Evolutionary conservation across 371 early-diverging fungal species (phyloP), one percentile per base, ranked within the genome.

Genomic region (Dichotomocladium elegans): DNA sequence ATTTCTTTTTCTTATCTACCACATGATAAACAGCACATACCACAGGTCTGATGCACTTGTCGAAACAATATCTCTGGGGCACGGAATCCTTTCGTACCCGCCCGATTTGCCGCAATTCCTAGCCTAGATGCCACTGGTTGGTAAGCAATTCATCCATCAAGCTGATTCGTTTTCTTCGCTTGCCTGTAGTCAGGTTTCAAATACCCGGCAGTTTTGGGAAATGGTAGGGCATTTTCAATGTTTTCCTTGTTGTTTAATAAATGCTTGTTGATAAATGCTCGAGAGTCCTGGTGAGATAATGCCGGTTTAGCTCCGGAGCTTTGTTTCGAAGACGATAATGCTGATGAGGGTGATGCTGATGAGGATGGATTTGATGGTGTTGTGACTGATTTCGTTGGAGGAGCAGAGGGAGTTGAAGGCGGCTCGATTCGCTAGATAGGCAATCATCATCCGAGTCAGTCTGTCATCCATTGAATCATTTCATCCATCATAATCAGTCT

Each of bases 1-100:
- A 28, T 22, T 24, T 40, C 7, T 28, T 12, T 6, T 15, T 40
- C n/a, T n/a, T n/a, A n/a, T n/a, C n/a, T n/a, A n/a, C n/a, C n/a
- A n/a, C n/a, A n/a, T n/a, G n/a, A n/a, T n/a, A n/a, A n/a, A 27
- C 4, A 34, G 6, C 17, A 14, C 41, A 45, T 72, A 90, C 89
- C 89, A 17, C 82, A 80, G 3, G 94, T 91, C 62, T 99, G 99
- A 43, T 87, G 47, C 0, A 66, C 58, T n/a, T 88, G 86, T 46
- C 92, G 86, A 55, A 99, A 77, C 14, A 99, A 68, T 1, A 99
- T 95, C 64, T 99, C 99, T 0, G 99, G 99, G 5, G 99, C 95
- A 21, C 99, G 80, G 59, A 97, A 99, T 19, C 99, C 99, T 44
- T 97, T 75, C 1, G 99, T 99, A 12, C 99, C 99, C 11, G 97